Base-by-base conservation (phyloP, 1,139 yeast genomes). In the Candida tropicalis region DNA sequence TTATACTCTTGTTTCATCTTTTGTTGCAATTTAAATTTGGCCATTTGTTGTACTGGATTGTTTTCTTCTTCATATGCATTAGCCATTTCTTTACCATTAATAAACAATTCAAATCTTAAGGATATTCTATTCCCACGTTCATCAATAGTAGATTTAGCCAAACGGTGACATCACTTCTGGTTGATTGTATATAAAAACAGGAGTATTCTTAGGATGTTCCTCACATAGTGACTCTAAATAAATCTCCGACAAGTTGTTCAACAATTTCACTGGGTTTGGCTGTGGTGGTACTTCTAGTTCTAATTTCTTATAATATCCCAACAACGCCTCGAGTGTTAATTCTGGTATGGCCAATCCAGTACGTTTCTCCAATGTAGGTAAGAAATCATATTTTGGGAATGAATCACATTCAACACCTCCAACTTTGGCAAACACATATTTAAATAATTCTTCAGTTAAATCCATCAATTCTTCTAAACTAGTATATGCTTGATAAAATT, bases 51-150 rank as follows among this genome's bases (percentile, higher is more conserved):
- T 41, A 71, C 73, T 0, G 99, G 99, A 35, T 85, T 81, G 61
- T 95, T 95, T 59, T 93, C 98, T 63, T 95, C 99, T 56, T 93
- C 99, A 59, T 95, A 95, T 0, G 99, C 96, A 62, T 95, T 95
- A 31, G 85, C 87, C 53, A 84, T 85, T 62, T 95, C 99, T 51
- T 79, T 77, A 0, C 95, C 91, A 38, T 76, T 66, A 45, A 93
- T 84, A 57, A 88, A 90, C 37, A 93, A 64, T 63, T 95, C 99
- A 59, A 91, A 93, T 38, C 99, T 67, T 24, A 76, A 70, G 0
- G 95, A 84, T 1, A 85, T 65, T 3, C 65, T 70, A 42, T 71
- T 70, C 42, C 72, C 71, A 0, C 55, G 59, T 0, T 47, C 54
- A 1, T 63, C 51, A 0, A 35, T 43, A 0, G 69, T 58, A 0